Conservation (phyloP, 805 yeast genomes). For the Teunomyces funiuensis region DNA sequence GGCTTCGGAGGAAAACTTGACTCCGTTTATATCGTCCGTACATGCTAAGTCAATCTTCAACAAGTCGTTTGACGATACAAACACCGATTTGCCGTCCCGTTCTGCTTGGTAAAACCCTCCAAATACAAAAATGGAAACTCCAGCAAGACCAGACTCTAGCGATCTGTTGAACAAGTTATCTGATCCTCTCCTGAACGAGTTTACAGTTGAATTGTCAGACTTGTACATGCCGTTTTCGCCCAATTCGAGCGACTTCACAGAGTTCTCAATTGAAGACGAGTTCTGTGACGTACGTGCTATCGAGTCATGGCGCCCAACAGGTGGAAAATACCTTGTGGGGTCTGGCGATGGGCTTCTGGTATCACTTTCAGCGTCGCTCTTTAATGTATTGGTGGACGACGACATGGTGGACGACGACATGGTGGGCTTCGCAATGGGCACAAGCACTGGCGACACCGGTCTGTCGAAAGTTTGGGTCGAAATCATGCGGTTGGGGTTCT, state of each 20-base stretch:
- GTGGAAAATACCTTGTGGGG: constrained; percentile 3
- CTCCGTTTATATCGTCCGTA: constrained; percentile 15
- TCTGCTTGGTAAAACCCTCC: constrained; percentile 35
- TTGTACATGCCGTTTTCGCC: neutral
- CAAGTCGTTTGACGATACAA: constrained; percentile 34
- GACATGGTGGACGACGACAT: neutral
- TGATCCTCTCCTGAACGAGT: neutral
- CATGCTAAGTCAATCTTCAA: constrained; percentile 34
- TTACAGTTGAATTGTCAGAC: constrained; percentile 1
- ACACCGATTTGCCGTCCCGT: constrained; percentile 17
- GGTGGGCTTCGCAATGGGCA: constrained; percentile 4
- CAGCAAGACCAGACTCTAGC: constrained; percentile 7
- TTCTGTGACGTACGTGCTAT: neutral
- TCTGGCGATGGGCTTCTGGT: constrained; percentile 3
- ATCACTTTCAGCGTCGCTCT: neutral
- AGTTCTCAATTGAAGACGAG: neutral
- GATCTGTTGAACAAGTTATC: neutral
- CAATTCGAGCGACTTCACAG: constrained; percentile 1
- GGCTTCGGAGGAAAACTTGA: constrained; percentile 22
- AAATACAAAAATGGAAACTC: constrained; percentile 33
- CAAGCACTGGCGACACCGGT: constrained; percentile 22
- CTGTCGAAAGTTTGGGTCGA: constrained; percentile 16
- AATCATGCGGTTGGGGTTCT: constrained; percentile 32
- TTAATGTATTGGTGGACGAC: no score
- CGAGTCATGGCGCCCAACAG: neutral